Percentiles rank a stretch among this genome's conserved stretches.
phyloP scores from a whole-genome alignment of 2,329 filamentous ascomycete species.

The Dactylellina leptospora region DNA sequence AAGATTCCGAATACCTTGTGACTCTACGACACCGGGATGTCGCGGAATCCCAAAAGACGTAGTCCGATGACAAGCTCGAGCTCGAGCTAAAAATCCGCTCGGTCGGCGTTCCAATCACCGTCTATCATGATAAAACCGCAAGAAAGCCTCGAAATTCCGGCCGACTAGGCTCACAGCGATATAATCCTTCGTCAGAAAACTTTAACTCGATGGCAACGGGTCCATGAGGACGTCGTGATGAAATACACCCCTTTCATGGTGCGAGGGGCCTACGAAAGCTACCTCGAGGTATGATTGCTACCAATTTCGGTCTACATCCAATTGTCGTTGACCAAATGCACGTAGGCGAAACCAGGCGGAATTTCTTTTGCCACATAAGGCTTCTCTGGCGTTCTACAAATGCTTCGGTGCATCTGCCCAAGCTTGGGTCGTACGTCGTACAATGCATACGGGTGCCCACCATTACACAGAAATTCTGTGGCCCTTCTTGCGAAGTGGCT shows the following conservation, averaged over 20 bases:
- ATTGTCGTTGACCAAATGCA: background rate
- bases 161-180: background rate
- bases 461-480: background rate
- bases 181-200: background rate
- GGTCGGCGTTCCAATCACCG: background rate
- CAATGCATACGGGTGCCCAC: slow-evolving; percentile 7
- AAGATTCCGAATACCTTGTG: slow-evolving; percentile 21
- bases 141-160: background rate
- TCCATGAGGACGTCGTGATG: background rate
- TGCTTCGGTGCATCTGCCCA: slow-evolving; percentile 38
- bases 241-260: background rate
- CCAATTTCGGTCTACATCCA: background rate
- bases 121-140: background rate
- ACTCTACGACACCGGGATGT: slow-evolving; percentile 20
- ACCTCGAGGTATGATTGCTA: background rate
- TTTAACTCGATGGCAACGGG: background rate
- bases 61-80: slow-evolving; percentile 4
- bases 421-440: slow-evolving; percentile 12
- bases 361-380: slow-evolving; percentile 46
- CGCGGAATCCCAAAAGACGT: slow-evolving; percentile 8
- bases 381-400: slow-evolving; percentile 38
- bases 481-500: background rate
- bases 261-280: too few relatives aligned
- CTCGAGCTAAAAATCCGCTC: background rate
- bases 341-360: slow-evolving; percentile 17